phyloP scores from a whole-genome alignment of 805 yeast species.

The Lachancea kluyveri region DNA sequence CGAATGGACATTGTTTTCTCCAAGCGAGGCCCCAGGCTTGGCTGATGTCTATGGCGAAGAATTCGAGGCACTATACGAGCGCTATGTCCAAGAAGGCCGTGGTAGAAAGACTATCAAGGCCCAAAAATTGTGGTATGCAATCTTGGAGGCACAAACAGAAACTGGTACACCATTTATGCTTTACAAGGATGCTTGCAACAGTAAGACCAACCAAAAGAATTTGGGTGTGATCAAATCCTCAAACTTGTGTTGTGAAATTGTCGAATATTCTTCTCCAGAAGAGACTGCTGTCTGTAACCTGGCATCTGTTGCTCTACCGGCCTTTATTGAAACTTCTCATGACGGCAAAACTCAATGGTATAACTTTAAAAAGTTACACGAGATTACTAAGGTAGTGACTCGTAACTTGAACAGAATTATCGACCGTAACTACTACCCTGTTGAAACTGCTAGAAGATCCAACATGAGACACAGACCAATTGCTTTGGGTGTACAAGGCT shows the following conservation, averaged over 20 bases:
- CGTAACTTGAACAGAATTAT: constrained; percentile 77
- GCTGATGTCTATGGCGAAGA: constrained; percentile 78
- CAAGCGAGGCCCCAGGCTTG: constrained; percentile 80
- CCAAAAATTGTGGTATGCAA: constrained; percentile 82
- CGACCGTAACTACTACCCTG: constrained; percentile 82
- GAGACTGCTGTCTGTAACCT: constrained; percentile 94
- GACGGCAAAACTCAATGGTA: constrained; percentile 44
- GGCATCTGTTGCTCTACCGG: constrained; percentile 84
- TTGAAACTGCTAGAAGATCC: constrained; percentile 64
- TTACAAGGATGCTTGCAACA: constrained; percentile 85
- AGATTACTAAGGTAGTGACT: constrained; percentile 68
- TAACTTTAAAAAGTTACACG: constrained; percentile 71
- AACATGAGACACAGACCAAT: constrained; percentile 85
- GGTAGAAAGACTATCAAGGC: constrained; percentile 67
- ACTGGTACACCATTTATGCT: constrained; percentile 94
- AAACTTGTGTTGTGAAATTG: constrained; percentile 86
- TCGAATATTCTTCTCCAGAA: constrained; percentile 80
- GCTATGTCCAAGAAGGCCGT: constrained; percentile 62
- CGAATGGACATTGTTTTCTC: constrained; percentile 86
- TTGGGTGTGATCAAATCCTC: constrained; percentile 89
- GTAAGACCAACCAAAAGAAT: constrained; percentile 82
- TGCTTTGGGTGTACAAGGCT: constrained; percentile 97
- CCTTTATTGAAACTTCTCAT: constrained; percentile 48
- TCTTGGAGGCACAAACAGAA: constrained; percentile 86
- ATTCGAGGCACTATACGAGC: constrained; percentile 59